phyloP scores from a whole-genome alignment of 345 rosid species.

The Eucalyptus sideroxylon region DNA sequence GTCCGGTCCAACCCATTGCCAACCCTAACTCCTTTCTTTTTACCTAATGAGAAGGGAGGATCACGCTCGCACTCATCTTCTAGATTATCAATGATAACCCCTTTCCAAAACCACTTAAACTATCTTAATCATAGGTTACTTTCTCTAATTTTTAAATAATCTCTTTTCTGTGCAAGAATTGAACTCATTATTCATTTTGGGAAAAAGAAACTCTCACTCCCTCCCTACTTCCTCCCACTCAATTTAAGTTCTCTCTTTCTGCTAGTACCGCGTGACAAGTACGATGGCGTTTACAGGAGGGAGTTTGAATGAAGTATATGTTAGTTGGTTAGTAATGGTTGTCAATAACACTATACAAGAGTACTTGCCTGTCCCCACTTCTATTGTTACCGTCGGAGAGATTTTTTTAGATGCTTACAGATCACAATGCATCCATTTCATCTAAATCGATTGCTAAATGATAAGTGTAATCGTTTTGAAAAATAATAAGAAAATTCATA shows the following conservation, averaged over 20 bases:
- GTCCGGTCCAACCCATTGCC: constrained; percentile 25
- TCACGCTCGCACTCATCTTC: not conserved
- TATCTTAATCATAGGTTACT: not conserved
- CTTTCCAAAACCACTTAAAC: not conserved
- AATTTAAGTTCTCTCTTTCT: not conserved
- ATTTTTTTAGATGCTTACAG: not conserved
- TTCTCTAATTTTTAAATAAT: not conserved
- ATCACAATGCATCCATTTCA: not conserved
- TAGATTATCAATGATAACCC: not conserved
- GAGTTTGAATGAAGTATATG: not conserved
- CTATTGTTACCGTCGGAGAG: not conserved
- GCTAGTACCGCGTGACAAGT: not conserved
- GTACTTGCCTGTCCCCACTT: not conserved
- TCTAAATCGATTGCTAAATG: not conserved
- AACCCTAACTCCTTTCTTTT: not conserved
- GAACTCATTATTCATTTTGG: not conserved
- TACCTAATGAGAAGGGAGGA: not conserved
- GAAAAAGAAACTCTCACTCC: not conserved
- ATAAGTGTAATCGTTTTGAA: not conserved
- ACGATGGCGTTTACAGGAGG: not conserved
- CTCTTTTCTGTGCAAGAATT: not conserved
- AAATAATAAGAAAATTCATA: not conserved
- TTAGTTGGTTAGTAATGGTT: not conserved
- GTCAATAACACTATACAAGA: not conserved
- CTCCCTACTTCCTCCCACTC: not conserved